A percentile compares a stretch with the other conserved stretches of the same genome.
These are phyloP conservation scores for Coleophoma crateriformis DNA, from an alignment of 2,329 filamentous ascomycete genomes.

Conservation along the genomic window DNA sequence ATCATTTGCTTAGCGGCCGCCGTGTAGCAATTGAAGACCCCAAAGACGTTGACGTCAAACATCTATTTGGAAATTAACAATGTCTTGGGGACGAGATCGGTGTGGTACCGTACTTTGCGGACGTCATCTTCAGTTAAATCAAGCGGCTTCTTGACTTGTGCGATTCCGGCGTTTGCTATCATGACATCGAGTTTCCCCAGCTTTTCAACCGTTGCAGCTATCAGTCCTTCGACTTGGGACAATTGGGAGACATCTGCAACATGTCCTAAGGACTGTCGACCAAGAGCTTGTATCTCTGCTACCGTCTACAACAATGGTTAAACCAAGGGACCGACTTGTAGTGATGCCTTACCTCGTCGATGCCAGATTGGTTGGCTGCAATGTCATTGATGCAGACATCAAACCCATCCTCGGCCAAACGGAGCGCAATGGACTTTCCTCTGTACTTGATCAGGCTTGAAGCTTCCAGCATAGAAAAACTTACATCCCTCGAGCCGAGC, in stretches of 20 bases:
- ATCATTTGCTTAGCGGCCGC: conserved; percentile 62
- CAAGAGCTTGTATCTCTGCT: conserved; percentile 44
- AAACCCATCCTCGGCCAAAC: conserved; percentile 61
- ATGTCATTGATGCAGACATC: conserved; percentile 62
- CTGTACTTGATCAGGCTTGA: conserved; percentile 27
- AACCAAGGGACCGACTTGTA: background rate
- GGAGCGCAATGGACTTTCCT: conserved; percentile 56
- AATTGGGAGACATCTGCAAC: conserved; percentile 50
- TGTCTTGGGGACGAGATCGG: too few relatives aligned
- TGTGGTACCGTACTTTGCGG: background rate
- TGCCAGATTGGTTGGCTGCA: conserved; percentile 41
- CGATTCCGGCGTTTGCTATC: conserved; percentile 25
- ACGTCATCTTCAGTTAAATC: conserved; percentile 26
- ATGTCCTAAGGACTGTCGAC: conserved; percentile 46
- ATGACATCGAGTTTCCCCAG: conserved; percentile 23
- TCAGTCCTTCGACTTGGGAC: conserved; percentile 20
- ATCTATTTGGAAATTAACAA: conserved; percentile 28
- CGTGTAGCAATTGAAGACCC: conserved; percentile 60
- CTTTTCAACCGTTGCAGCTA: conserved; percentile 17
- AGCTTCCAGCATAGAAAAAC: conserved; percentile 12
- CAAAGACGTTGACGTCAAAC: conserved; percentile 60
- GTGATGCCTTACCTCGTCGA: conserved; percentile 37
- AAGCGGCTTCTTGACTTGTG: conserved; percentile 21
- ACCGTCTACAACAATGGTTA: conserved; percentile 26
- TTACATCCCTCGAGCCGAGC: conserved; percentile 33